Percentiles rank a stretch among this genome's conserved stretches.
These are phyloP conservation scores for Bipolaris zeicola DNA, from an alignment of 2,329 filamentous ascomycete genomes.

Conservation along the genomic window DNA sequence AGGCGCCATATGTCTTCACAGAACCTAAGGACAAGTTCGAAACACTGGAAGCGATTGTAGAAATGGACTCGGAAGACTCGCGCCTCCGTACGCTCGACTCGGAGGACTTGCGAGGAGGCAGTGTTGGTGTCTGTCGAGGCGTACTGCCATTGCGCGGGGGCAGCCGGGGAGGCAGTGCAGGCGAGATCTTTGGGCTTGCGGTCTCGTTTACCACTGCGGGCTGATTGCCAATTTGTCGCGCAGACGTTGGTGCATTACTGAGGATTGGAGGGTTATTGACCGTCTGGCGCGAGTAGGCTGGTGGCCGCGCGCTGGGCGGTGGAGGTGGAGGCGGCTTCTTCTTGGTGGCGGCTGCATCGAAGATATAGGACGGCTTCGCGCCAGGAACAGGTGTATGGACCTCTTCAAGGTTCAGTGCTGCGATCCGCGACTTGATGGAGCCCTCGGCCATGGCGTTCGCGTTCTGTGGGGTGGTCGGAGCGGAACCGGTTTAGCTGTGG, in stretches of 20 bases:
- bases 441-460: conserved; percentile 39
- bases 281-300: conserved; percentile 40
- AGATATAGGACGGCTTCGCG: conserved; percentile 43
- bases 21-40: conserved; percentile 59
- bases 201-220: conserved; percentile 33
- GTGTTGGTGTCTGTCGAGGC: conserved; percentile 44
- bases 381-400: conserved; percentile 48
- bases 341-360: conserved; percentile 38
- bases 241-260: conserved; percentile 43
- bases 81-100: conserved; percentile 44
- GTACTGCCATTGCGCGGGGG: conserved; percentile 56
- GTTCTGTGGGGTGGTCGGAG: conserved; percentile 17
- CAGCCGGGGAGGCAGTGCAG: conserved; percentile 49
- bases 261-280: conserved; percentile 50
- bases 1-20: conserved; percentile 49
- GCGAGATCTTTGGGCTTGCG: conserved; percentile 30
- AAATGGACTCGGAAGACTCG: conserved; percentile 56
- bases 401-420: conserved; percentile 55
- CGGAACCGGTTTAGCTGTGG: conserved; percentile 13
- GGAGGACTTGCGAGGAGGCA: conserved; percentile 54
- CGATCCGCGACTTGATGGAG: conserved; percentile 55
- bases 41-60: conserved; percentile 55
- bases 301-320: conserved; percentile 46
- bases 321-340: conserved; percentile 48
- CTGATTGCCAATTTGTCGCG: conserved; percentile 47